These are phyloP conservation scores for Metschnikowia cubensis DNA, from an alignment of 805 yeast genomes.

Conservation along the genomic window DNA sequence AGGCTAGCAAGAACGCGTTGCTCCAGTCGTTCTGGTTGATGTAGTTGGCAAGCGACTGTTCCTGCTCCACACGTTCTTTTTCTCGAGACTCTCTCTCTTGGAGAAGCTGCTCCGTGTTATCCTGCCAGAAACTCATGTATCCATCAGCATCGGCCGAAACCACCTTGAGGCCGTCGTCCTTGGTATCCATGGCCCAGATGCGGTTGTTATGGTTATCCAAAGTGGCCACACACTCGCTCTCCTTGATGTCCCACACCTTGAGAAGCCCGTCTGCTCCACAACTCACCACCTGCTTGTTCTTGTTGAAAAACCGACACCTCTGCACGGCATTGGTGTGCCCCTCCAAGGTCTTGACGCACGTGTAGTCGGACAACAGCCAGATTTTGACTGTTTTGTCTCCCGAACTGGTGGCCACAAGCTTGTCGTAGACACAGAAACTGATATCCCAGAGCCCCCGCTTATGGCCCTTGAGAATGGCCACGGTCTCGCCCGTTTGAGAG, in stretches of 20 bases:
- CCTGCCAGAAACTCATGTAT: conserved; percentile 82
- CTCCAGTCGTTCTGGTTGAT: conserved; percentile 76
- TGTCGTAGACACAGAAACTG: conserved; percentile 74
- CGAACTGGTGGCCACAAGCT: conserved; percentile 73
- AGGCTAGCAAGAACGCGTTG: conserved; percentile 80
- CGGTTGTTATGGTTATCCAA: conserved; percentile 89
- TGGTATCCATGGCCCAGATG: conserved; percentile 82
- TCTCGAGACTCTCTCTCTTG: conserved; percentile 47
- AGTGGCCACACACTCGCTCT: conserved; percentile 71
- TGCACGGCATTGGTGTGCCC: conserved; percentile 94
- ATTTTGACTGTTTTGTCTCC: conserved; percentile 89
- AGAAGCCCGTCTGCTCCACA: conserved; percentile 94
- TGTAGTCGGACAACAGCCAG: conserved; percentile 80
- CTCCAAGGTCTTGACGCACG: conserved; percentile 79
- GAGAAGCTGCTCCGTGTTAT: conserved; percentile 72
- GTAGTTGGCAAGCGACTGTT: conserved; percentile 77
- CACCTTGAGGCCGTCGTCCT: conserved; percentile 63
- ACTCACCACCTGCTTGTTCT: conserved; percentile 63
- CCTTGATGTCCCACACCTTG: conserved; percentile 78
- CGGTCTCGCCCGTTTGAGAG: conserved; percentile 75
- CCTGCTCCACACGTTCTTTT: conserved; percentile 70
- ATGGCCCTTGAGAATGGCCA: conserved; percentile 85
- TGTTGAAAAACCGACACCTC: conserved; percentile 66
- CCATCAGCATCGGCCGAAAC: conserved; percentile 96
- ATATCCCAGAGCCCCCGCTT: conserved; percentile 94